Evolutionary conservation across 2,329 filamentous ascomycete genomes (phyloP), one percentile per base, ranked within the genome.

Genomic region (Ophiosphaerella herpotricha): DNA sequence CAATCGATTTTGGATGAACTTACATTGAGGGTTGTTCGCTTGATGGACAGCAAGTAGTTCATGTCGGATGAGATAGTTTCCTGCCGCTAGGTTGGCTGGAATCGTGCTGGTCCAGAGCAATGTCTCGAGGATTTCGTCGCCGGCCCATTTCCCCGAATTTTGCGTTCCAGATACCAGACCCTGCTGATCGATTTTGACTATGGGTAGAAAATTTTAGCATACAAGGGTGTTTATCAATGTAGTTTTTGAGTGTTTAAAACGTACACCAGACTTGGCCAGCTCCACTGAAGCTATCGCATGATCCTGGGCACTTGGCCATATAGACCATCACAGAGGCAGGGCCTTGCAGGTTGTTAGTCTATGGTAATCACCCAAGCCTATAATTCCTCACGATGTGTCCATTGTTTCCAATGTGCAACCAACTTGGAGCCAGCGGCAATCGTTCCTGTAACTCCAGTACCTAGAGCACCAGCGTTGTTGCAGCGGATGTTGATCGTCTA

Each of bases 31-130:
- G 55, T 70, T 75, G 54, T 82, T 79, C 16, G 75, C 72, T 65
- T 83, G 80, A 67, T 84, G 80, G 3, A 84, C 74, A 39, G 81
- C 82, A 16, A 84, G 73, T 48, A 83, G 71, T 72, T 84, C 81
- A 65, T 84, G 81, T 46, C 81, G 76, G 67, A 84, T 78, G 50
- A 84, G 74, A 62, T 84, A 83, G 64, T 81, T 78, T 42, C 82
- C 81, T 1, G 81, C 71, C 16, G 77, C 77, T 3, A 67, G 50
- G 16, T 39, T 68, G 78, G 70, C 62, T 2, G 81, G 81, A 52
- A 84, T 79, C 12, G 71, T 80, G 68, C 74, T 77, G 3, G 78
- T 79, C 75, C 77, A 84, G 50, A 77, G 64, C 9, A 79, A 68
- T 7, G 74, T 76, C 51, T 75, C 73, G 29, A 73, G 60, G 44